Base-by-base conservation (phyloP, 2,329 filamentous ascomycete genomes). In the Talaromyces sp. region DNA sequence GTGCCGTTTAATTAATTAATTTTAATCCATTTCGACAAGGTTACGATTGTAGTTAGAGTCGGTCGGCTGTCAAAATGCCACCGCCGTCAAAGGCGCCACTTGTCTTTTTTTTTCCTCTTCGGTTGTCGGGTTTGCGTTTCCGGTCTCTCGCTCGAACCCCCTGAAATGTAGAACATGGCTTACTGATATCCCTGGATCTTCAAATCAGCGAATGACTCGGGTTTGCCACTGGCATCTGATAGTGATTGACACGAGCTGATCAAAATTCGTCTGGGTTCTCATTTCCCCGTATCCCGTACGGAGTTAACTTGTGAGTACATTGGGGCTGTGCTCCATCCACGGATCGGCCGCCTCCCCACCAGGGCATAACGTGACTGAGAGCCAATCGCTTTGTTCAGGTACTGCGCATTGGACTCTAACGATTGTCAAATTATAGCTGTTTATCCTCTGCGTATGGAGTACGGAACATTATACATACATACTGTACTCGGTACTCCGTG, bases 201-300 rank as follows among this genome's bases (percentile, higher is more conserved):
- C 24, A 9, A n/a, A 22, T 30, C 16, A 17, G 41, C 27, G 7
- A n/a, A 14, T 22, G 19, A 46, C 13, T 39, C 42, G 30, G 19
- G 43, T 45, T 51, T 44, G 52, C 44, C 52, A 57, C 55, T 20
- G n/a, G 35, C 7, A 49, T 58, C 50, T 53, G 40, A 52, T 47
- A 52, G 41, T 29, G 32, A 24, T 20, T 27, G 24, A 39, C 48
- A 36, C 17, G 19, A 41, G 44, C 47, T 10, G 29, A 37, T 20
- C 24, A 27, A 9, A 27, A 27, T 27, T 27, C 24, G 41, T 30
- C 13, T 33, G 30, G 20, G 20, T 29, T 20, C 19, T 27, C 22
- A 19, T 20, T 9, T 11, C 10, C 36, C 8, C 17, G 17, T 20
- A 17, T 39, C 37, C 37, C n/a, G 36, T 20, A 39, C 33, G 33